Conservation (phyloP, 2,329 filamentous ascomycete species). For the Aspergillus tanneri region DNA sequence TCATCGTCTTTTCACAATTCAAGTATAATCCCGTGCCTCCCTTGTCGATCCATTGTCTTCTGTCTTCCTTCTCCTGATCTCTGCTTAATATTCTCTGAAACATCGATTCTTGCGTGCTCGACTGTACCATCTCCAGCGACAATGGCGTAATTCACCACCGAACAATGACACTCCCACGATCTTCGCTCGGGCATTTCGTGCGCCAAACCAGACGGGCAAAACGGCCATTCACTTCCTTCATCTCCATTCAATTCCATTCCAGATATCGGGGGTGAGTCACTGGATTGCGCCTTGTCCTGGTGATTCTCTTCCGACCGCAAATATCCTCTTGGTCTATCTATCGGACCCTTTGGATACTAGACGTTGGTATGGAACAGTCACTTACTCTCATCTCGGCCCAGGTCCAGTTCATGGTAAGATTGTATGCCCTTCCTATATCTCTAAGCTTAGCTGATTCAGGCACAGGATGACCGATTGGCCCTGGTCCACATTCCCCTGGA, state of each 20-base stretch:
- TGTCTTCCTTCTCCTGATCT: not conserved
- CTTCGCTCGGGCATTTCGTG: too few relatives aligned
- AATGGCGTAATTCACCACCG: slow-evolving; percentile 26
- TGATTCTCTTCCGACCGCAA: too few relatives aligned
- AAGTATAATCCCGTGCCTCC: too few relatives aligned
- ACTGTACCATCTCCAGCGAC: slow-evolving; percentile 15
- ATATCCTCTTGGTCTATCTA: not conserved
- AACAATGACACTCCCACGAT: too few relatives aligned
- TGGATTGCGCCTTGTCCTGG: too few relatives aligned
- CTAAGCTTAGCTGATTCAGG: not conserved
- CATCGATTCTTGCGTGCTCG: slow-evolving; percentile 11
- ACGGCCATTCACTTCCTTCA: too few relatives aligned
- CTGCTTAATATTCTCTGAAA: not conserved
- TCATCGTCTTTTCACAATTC: too few relatives aligned
- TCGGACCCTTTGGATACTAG: not conserved
- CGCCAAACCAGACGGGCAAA: too few relatives aligned
- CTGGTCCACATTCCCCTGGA: slow-evolving; percentile 86
- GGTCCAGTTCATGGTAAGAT: slow-evolving; percentile 34
- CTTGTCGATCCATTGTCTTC: not conserved
- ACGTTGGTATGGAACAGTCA: slow-evolving; percentile 28
- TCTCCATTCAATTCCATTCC: too few relatives aligned
- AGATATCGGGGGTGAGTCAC: too few relatives aligned
- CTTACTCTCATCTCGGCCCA: slow-evolving; percentile 32
- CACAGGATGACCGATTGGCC: slow-evolving; percentile 78
- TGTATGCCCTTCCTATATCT: not conserved